Percentiles rank a stretch among this genome's conserved stretches.
Conservation (phyloP, 371 early-diverging fungal species). For the Mucor velutinosus region DNA sequence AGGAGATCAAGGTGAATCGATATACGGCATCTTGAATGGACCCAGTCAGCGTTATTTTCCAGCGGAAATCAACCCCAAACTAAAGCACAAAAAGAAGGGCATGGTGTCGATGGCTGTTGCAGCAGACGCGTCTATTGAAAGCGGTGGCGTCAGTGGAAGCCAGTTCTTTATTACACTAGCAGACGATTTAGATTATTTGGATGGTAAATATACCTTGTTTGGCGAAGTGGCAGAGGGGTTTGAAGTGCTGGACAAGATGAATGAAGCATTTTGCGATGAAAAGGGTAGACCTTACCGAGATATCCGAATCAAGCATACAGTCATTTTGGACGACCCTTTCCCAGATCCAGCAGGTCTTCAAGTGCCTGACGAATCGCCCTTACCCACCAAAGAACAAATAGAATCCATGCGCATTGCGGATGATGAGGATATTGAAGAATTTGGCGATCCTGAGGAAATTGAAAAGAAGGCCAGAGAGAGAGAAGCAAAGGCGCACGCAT, state of each 20-base stretch:
- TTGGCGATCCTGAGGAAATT: slow-evolving; percentile 72
- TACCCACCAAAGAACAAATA: slow-evolving; percentile 80
- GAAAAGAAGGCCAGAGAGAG: slow-evolving; percentile 66
- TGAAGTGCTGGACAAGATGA: slow-evolving; percentile 87
- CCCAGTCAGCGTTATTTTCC: slow-evolving; percentile 66
- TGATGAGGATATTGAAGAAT: slow-evolving; percentile 78
- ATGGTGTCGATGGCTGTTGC: slow-evolving; percentile 87
- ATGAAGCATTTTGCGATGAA: slow-evolving; percentile 72
- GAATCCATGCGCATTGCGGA: slow-evolving; percentile 80
- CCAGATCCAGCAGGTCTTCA: slow-evolving; percentile 78
- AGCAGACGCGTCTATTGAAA: slow-evolving; percentile 39
- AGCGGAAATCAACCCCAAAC: slow-evolving; percentile 82
- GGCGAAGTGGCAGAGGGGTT: slow-evolving; percentile 96
- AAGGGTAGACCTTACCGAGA: slow-evolving; percentile 82
- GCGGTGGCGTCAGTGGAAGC: slow-evolving; percentile 70
- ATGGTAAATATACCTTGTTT: slow-evolving; percentile 97
- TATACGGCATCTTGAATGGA: slow-evolving; percentile 68
- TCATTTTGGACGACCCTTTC: slow-evolving; percentile 94
- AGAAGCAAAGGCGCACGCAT: slow-evolving; percentile 88
- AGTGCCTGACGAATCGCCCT: slow-evolving; percentile 78
- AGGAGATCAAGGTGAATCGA: slow-evolving; percentile 80
- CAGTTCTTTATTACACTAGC: slow-evolving; percentile 97
- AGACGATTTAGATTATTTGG: slow-evolving; percentile 86
- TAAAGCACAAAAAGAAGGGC: slow-evolving; percentile 85
- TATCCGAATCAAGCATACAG: slow-evolving; percentile 92